Base-by-base conservation (phyloP, 2,329 filamentous ascomycete genomes). In the Verticillium longisporum region DNA sequence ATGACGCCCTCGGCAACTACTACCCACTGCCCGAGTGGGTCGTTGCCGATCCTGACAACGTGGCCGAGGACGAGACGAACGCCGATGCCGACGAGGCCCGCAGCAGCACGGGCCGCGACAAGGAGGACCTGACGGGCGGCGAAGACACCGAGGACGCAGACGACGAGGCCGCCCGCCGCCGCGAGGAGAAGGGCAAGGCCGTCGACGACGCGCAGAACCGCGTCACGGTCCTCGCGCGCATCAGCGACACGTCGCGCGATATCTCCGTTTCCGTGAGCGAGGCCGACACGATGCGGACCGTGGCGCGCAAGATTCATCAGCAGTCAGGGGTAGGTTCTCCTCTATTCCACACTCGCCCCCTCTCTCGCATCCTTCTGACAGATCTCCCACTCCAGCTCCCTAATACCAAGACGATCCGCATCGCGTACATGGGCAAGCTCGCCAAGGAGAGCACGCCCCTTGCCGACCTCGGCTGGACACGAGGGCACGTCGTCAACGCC, bases 341-440 rank as follows among this genome's bases (percentile, higher is more conserved):
- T 41, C 54, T 6, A 4, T 26, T 26, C 26, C 26, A 26, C 26
- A 26, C 26, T 3, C 26, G 26, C 26, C 3, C 3, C 4, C 26
- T 26, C 26, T 26, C 26, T 26, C 26, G 26, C 26, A 26, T 26
- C 26, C 26, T 4, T 2, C 26, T 26, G 26, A 26, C 26, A 26
- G 14, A 57, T 59, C 11, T 6, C 33, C 60, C 9, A 15, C 13
- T 45, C 18, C 66, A 89, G 88, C 77, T 93, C 36, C 73, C 81
- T 1, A 71, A 78, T 7, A 78, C 77, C 55, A 85, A 84, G 63
- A 83, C 80, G 56, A 78, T 97, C 58, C 85, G 86, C 60, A 83
- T 97, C 62, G 88, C 86, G 21, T 96, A 96, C 72, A 82, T 95
- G 74, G 93, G 93, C 66, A 91, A 87, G 71, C 84, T 93, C 58